These are phyloP conservation scores for Saccharomycopsis schoenii DNA, from an alignment of 805 yeast genomes.

Conservation along the genomic window DNA sequence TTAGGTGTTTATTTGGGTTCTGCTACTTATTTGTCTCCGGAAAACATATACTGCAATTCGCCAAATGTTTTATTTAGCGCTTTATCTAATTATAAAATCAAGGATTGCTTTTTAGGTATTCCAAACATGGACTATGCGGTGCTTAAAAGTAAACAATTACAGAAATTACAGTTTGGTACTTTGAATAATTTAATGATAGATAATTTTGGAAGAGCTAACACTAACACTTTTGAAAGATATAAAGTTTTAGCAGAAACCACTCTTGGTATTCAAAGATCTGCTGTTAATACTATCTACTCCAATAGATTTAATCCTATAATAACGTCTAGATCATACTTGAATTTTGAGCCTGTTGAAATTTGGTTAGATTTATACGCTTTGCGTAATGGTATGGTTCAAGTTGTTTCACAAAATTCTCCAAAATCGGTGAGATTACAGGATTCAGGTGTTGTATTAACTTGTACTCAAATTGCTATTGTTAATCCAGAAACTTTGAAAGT, in stretches of 20 bases:
- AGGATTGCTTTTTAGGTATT: constrained; percentile 75
- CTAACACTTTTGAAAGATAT: constrained; percentile 45
- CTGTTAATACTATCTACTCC: constrained; percentile 68
- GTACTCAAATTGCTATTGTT: constrained; percentile 88
- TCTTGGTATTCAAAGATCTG: constrained; percentile 46
- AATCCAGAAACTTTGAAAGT: constrained; percentile 81
- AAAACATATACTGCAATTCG: constrained; percentile 63
- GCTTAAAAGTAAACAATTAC: constrained; percentile 41
- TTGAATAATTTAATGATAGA: constrained; percentile 80
- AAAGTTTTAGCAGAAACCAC: constrained; percentile 55
- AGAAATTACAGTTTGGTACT: constrained; percentile 48
- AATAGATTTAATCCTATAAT: constrained; percentile 77
- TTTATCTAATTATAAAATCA: constrained; percentile 66
- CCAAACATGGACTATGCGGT: constrained; percentile 76
- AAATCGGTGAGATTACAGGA: constrained; percentile 76
- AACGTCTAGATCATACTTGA: constrained; percentile 76
- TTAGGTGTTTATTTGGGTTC: constrained; percentile 84
- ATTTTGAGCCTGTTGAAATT: constrained; percentile 78
- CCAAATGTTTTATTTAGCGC: constrained; percentile 65
- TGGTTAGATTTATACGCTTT: constrained; percentile 82
- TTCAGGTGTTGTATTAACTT: constrained; percentile 92
- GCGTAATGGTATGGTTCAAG: constrained; percentile 78
- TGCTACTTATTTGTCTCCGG: constrained; percentile 71
- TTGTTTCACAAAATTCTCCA: constrained; percentile 66
- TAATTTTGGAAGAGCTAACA: constrained; percentile 64